Evolutionary conservation across 805 yeast genomes (phyloP), one percentile per base, ranked within the genome.

Genomic region (Zygosaccharomyces kombuchaensis): DNA sequence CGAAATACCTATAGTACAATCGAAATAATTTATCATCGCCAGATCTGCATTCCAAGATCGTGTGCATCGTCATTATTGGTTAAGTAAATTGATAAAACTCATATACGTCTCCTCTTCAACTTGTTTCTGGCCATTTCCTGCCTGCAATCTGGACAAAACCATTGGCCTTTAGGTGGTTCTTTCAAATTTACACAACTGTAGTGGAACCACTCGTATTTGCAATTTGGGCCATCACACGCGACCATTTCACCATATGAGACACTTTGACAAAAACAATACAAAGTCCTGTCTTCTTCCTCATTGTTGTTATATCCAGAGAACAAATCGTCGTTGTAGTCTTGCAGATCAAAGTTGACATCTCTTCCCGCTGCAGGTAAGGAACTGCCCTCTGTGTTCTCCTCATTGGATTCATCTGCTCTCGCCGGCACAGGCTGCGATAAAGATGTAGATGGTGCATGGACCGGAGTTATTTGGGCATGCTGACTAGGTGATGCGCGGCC

Each of bases 181-280:
- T 81, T 82, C 48, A 91, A 71, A 1, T 96, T 96, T 34, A 91
- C 96, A 71, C 99, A 93, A 45, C 82, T 84, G 74, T 90, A 91
- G 66, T 93, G 99, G 69, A 91, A 91, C 98, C 98, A 91, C 63
- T 88, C 96, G 53, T 74, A 81, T 60, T 81, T 79, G 71, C 99
- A 93, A 56, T 84, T 81, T 19, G 84, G 84, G 52, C 88, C 86
- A 62, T 91, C 99, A 68, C 99, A 91, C 0, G 93, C 97, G 54
- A 91, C 87, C 99, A 91, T 91, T 57, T 83, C 87, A 19, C 99
- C 99, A 67, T 84, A 87, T 0, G 97, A 89, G 0, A 86, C 95
- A 55, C 90, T 88, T 60, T 88, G 95, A 62, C 99, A 91, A 68
- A 86, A 85, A 65, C 99, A 91, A 64, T 91, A 91, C 43, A 80